Conservation (phyloP, 306 rosid genomes). For the Quercus wislizeni region DNA sequence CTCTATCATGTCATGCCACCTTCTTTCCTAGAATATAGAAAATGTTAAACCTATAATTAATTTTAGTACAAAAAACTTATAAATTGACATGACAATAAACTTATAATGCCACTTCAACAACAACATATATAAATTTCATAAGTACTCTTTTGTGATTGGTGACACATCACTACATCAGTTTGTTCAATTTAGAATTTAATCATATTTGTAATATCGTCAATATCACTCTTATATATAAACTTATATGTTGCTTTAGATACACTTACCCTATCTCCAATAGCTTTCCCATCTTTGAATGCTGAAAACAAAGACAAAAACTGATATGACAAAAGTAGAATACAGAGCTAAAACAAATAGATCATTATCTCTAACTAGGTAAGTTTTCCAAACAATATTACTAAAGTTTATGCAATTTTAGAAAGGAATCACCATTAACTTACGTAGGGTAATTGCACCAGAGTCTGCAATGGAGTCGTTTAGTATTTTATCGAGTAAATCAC, state of each 20-base stretch:
- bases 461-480: slow-evolving; percentile 59
- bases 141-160: no score
- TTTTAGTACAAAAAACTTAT: no score
- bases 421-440: slow-evolving; percentile 44
- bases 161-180: no score
- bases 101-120: no score
- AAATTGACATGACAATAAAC: no score
- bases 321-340: neutral
- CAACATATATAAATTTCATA: no score
- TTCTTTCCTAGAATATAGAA: neutral
- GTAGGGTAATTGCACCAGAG: slow-evolving; percentile 65
- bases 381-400: neutral
- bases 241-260: neutral
- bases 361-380: neutral
- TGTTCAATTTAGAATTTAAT: no score
- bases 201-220: no score
- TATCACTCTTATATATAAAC: no score
- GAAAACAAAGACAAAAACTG: slow-evolving; percentile 22
- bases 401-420: neutral
- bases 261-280: slow-evolving; percentile 71
- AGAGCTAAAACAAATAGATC: neutral
- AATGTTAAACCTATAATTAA: no score
- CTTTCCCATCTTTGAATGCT: slow-evolving; percentile 69
- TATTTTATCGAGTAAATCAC: slow-evolving; percentile 12
- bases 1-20: neutral